Percentiles rank a stretch among this genome's conserved stretches.
These are phyloP conservation scores for Tuber microsphaerosporum DNA, from an alignment of 495 filamentous ascomycete species.

Conservation along the genomic window DNA sequence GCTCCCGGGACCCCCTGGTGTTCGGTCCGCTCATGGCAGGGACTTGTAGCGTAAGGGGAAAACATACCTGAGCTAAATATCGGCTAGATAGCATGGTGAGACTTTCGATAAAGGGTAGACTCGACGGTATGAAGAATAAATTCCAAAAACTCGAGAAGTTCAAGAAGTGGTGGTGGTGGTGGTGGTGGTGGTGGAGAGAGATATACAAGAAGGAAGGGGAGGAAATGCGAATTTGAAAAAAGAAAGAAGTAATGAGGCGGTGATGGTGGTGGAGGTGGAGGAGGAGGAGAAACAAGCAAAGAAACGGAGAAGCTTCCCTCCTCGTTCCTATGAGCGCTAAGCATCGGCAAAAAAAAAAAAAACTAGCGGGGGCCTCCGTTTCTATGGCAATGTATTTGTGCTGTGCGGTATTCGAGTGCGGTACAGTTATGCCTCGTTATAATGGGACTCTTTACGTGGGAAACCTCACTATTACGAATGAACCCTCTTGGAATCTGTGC, in stretches of 20 bases:
- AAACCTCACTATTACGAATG: no score
- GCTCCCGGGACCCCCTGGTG: no score
- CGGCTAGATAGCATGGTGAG: slow-evolving; percentile 36
- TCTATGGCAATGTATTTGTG: background rate
- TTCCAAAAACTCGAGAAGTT: background rate
- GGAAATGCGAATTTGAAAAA: slow-evolving; percentile 43
- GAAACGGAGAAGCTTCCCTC: slow-evolving; percentile 23
- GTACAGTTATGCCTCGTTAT: background rate
- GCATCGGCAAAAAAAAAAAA: slow-evolving; percentile 10
- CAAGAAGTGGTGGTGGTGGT: background rate
- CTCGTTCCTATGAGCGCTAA: slow-evolving; percentile 26
- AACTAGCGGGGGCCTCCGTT: slow-evolving; percentile 9
- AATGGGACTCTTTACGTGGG: no score
- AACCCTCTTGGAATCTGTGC: no score
- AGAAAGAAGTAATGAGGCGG: slow-evolving; percentile 28
- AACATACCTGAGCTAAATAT: slow-evolving; percentile 28
- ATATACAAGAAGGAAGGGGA: slow-evolving; percentile 41
- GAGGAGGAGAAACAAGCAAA: slow-evolving; percentile 39
- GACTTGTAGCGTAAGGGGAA: slow-evolving; percentile 13
- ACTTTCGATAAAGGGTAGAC: slow-evolving; percentile 19
- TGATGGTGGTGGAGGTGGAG: slow-evolving; percentile 36
- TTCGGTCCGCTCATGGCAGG: no score
- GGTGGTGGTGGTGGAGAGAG: background rate
- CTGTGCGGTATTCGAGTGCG: background rate
- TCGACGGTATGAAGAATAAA: background rate